Conservation (phyloP, 2,329 filamentous ascomycete genomes). For the Aspergillus calidoustus region DNA sequence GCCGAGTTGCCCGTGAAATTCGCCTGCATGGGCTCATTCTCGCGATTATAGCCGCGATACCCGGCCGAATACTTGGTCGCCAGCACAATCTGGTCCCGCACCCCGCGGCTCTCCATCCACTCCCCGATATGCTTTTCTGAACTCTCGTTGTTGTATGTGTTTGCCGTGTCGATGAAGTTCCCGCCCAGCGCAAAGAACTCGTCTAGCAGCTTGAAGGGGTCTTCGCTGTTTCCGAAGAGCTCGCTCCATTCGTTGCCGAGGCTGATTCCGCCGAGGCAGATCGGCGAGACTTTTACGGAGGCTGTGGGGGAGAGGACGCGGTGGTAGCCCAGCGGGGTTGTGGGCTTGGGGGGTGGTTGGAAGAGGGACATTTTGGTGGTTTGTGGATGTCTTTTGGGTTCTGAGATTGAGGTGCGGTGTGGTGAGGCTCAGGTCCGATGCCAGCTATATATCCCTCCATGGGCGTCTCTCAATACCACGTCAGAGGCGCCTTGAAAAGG, state of each 20-base stretch:
- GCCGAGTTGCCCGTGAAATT: conserved; percentile 24
- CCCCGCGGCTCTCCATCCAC: conserved; percentile 53
- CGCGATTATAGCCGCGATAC: conserved; percentile 45
- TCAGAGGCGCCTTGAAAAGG: no score
- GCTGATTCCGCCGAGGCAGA: conserved; percentile 9
- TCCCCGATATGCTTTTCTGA: conserved; percentile 58
- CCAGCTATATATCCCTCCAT: no score
- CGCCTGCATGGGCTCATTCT: conserved; percentile 34
- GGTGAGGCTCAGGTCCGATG: no score
- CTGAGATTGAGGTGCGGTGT: no score
- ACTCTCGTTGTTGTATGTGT: conserved; percentile 55
- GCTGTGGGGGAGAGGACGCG: conserved; percentile 8
- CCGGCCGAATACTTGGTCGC: conserved; percentile 24
- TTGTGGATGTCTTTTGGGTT: background rate
- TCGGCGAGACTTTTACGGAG: conserved; percentile 7
- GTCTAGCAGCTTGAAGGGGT: conserved; percentile 4
- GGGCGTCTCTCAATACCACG: no score
- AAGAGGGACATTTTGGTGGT: conserved; percentile 6
- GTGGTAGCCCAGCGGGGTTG: background rate
- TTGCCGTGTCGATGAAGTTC: conserved; percentile 37
- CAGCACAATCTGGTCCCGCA: conserved; percentile 56
- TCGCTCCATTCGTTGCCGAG: conserved; percentile 11
- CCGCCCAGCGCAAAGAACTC: conserved; percentile 1
- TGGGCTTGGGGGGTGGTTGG: conserved; percentile 7
- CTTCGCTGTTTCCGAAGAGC: conserved; percentile 4